Conservation (phyloP, 805 yeast genomes). For the Ogataea parapolymorpha region DNA sequence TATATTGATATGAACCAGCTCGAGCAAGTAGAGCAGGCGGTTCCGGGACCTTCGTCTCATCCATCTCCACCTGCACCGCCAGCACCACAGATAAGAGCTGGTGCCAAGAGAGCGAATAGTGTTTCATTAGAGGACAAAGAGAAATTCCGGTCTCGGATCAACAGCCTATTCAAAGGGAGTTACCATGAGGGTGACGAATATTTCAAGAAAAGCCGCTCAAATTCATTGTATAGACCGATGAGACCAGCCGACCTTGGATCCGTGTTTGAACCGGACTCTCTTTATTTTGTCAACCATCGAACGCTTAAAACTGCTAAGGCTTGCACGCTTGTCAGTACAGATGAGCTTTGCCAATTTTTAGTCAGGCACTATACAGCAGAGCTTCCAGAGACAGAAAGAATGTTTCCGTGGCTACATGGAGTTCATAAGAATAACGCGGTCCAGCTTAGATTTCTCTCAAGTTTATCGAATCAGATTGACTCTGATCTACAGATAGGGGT, state of each 20-base stretch:
- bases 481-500: constrained; percentile 13
- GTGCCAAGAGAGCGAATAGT: constrained; percentile 29
- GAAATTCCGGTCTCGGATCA: constrained; percentile 26
- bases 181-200: constrained; percentile 13
- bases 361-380: constrained; percentile 23
- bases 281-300: constrained; percentile 21
- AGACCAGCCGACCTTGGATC: constrained; percentile 5
- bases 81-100: constrained; percentile 5
- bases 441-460: constrained; percentile 44
- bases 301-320: constrained; percentile 10
- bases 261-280: constrained; percentile 22
- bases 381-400: constrained; percentile 59
- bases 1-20: constrained; percentile 5
- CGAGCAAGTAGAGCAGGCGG: constrained; percentile 6
- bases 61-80: not conserved
- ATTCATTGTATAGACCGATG: constrained; percentile 8
- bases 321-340: constrained; percentile 25
- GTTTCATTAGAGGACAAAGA: constrained; percentile 30
- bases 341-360: constrained; percentile 26
- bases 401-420: constrained; percentile 94
- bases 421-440: constrained; percentile 54
- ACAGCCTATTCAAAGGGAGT: constrained; percentile 18
- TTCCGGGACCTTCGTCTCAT: constrained; percentile 2
- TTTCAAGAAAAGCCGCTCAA: constrained; percentile 10
- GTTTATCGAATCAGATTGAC: constrained; percentile 18